Base-by-base conservation (phyloP, 805 yeast species). In the Barnettozyma sucrosica region DNA sequence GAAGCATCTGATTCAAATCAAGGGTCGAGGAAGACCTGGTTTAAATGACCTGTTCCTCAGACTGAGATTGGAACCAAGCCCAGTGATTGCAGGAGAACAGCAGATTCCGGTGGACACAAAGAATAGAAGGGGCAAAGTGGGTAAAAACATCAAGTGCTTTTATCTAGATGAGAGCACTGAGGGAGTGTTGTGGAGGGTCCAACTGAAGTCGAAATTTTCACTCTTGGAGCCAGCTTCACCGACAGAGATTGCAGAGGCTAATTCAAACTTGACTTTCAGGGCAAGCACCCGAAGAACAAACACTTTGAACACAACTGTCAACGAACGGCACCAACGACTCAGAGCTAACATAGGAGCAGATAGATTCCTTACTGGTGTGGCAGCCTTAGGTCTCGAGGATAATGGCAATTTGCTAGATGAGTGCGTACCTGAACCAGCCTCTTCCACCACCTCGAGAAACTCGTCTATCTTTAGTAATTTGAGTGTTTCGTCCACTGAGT, bases 11-110 rank as follows among this genome's bases (percentile, higher is more conserved):
- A 81, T 90, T 11, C 87, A 88, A 57, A 97, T 92, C 14, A 75
- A 96, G 21, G 78, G 86, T 14, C 76, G 95, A 49, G 99, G 98
- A 1, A 68, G 98, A 43, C 97, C 96, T 0, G 71, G 77, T 23
- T 72, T 79, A 9, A 48, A 37, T 10, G 52, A 49, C 14, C 48
- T 50, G 20, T 48, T 41, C 21, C 36, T 54, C 10, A 36, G 61
- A 21, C 48, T 46, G 8, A 47, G 48, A 7, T 37, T 47, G 21
- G 51, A 45, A 3, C 44, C 50, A 5, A 18, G 30, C 7, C 46
- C 52, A 9, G 18, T 5, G 3, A 41, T 52, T 14, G 24, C 34
- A 5, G 36, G 42, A 2, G n/a, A 32, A 3, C 41, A 46, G 14
- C 16, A 36, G 5, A 56, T 50, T 25, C 51, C 52, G 2, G 46